Evolutionary conservation across 192 early-diverging fungal species (phyloP), one percentile per base, ranked within the genome.

Genomic region (Backusella liffmaniae): DNA sequence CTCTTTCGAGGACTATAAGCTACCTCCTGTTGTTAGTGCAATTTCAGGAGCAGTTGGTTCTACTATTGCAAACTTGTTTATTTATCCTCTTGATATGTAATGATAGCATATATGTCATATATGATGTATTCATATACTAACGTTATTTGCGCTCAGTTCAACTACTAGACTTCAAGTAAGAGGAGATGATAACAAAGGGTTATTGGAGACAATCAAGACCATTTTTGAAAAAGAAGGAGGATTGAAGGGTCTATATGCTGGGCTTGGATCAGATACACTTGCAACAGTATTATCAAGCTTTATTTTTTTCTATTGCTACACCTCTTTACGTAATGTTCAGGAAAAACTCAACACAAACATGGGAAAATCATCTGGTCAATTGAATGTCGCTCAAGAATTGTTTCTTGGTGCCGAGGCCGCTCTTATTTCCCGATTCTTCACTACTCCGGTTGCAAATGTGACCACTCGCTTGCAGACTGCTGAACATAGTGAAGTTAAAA

Each of bases 331-430:
- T 23, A 81, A 87, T 35, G 42, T 82, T 4, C 84, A 87, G 32
- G 86, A 87, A 46, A 79, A 77, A 32, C 65, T 82, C 21, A 83
- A 84, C 16, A 53, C 10, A 36, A 73, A 51, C 7, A 26, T 65
- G 59, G 80, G 80, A 23, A 73, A 80, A n/a, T 78, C 81, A 6
- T 76, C 80, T 18, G 67, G 70, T 3, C 69, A 82, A 36, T 46
- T 87, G 70, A 80, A 80, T 7, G 78, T 83, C 1, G 30, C 79
- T n/a, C 86, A 87, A 75, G 84, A 87, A 37, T 44, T 87, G 16
- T 85, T 87, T 49, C 69, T 87, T 44, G 86, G 86, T 23, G 86
- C 86, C 12, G 86, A 87, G 51, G 86, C 86, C 1, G 86, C 83
- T 0, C 42, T 87, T 13, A 81, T 87, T 26, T 82, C 82, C 2